Conservation (phyloP, 306 rosid genomes). For the Dalbergia cochinchinensis region DNA sequence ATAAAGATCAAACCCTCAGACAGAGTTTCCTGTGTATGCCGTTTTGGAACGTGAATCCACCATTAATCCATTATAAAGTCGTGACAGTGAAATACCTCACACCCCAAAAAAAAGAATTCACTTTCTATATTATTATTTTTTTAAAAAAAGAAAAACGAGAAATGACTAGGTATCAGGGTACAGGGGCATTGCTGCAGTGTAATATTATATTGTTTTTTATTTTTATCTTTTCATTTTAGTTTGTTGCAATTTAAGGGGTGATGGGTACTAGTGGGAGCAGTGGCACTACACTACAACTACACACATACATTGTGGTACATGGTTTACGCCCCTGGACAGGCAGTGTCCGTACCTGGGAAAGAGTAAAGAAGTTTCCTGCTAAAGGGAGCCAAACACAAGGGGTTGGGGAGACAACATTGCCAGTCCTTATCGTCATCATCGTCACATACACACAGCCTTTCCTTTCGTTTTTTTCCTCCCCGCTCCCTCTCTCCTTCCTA, state of each 20-base stretch:
- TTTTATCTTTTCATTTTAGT: not conserved
- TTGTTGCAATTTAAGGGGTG: conserved; percentile 33
- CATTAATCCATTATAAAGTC: conserved; percentile 35
- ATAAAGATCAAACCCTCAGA: not conserved
- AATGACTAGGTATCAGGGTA: not conserved
- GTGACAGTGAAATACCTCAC: conserved; percentile 27
- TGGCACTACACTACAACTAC: not conserved
- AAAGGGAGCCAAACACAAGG: conserved; percentile 53
- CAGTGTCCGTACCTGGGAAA: conserved; percentile 63
- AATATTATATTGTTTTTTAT: not conserved
- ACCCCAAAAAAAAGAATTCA: not conserved
- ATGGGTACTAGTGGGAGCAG: not conserved
- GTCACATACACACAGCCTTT: conserved; percentile 18
- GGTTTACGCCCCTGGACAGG: conserved; percentile 32
- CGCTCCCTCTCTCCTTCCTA: conserved; percentile 20
- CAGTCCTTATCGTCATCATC: conserved; percentile 55
- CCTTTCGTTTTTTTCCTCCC: conserved; percentile 31
- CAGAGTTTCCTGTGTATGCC: conserved; percentile 28
- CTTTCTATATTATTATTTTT: not conserved
- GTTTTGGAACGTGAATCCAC: conserved; percentile 24
- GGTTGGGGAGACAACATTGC: conserved; percentile 46
- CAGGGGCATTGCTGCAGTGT: conserved; percentile 26
- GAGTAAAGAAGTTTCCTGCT: conserved; percentile 88
- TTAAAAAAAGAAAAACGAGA: not conserved
- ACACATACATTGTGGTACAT: conserved; percentile 1